These are phyloP conservation scores for Tilletia setariae DNA, from an alignment of 1,284 basidiomycete species.

Conservation along the genomic window DNA sequence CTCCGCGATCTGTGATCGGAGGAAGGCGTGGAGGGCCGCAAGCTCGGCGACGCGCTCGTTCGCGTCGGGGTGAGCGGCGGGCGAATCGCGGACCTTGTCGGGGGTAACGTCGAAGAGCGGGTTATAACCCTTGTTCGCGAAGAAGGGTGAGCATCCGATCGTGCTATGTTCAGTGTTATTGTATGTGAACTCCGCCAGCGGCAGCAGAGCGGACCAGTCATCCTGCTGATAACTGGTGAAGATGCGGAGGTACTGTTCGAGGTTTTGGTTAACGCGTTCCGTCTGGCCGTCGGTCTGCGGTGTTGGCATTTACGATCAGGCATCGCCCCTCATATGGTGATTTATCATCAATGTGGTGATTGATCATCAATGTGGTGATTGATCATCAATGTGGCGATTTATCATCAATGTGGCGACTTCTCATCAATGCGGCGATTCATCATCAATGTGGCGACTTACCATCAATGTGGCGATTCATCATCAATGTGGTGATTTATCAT, in stretches of 20 bases:
- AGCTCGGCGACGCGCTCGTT: background rate
- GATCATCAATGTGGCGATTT: too few species aligned
- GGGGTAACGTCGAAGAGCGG: constrained; percentile 9
- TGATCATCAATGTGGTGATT: too few species aligned
- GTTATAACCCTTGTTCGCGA: constrained; percentile 14
- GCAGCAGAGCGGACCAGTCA: constrained; percentile 21
- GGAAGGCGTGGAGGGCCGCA: background rate
- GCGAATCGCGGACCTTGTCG: background rate
- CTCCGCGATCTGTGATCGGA: background rate
- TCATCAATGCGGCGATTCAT: too few species aligned
- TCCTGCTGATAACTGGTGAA: constrained; percentile 28
- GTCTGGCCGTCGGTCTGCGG: constrained; percentile 59
- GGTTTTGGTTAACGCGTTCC: constrained; percentile 57
- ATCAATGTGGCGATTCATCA: too few species aligned
- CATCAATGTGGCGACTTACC: too few species aligned
- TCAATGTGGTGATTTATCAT: too few species aligned
- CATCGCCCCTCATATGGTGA: too few species aligned
- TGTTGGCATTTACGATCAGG: too few species aligned
- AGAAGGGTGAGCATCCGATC: constrained; percentile 1
- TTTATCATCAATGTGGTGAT: too few species aligned
- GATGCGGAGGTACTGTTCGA: constrained; percentile 48
- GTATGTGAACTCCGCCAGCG: constrained; percentile 9
- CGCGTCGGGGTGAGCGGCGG: background rate
- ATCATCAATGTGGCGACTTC: too few species aligned
- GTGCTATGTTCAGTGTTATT: constrained; percentile 9